Conservation (phyloP, 2,329 filamentous ascomycete species). For the Ambrosiella xylebori region DNA sequence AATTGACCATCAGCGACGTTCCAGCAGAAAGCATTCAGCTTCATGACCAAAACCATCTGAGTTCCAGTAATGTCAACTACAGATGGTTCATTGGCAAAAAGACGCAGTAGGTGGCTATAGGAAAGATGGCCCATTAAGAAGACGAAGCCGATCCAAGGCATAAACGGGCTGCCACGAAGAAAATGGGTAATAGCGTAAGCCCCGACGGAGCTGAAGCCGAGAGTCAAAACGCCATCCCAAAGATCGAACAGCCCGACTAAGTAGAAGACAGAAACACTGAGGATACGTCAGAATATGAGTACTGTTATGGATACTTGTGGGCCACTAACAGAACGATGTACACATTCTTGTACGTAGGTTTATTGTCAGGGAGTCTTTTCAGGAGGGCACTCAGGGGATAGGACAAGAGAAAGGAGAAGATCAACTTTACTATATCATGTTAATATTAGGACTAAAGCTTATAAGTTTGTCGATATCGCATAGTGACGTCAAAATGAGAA, state of each 20-base stretch:
- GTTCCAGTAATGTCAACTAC: slow-evolving; percentile 78
- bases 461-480: neutral
- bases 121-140: slow-evolving; percentile 96
- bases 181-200: slow-evolving; percentile 72
- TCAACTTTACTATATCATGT: slow-evolving; percentile 62
- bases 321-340: slow-evolving; percentile 55
- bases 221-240: slow-evolving; percentile 66
- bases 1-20: slow-evolving; percentile 86
- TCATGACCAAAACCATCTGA: slow-evolving; percentile 98
- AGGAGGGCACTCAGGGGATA: slow-evolving; percentile 79
- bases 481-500: neutral
- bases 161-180: slow-evolving; percentile 63
- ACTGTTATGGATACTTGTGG: neutral
- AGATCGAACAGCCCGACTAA: slow-evolving; percentile 85
- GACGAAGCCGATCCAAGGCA: slow-evolving; percentile 93
- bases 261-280: slow-evolving; percentile 69
- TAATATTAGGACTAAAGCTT: neutral
- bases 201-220: slow-evolving; percentile 61
- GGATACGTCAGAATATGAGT: neutral
- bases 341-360: slow-evolving; percentile 69
- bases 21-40: slow-evolving; percentile 92
- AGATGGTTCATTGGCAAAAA: slow-evolving; percentile 48
- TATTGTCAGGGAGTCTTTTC: slow-evolving; percentile 75
- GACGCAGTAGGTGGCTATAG: slow-evolving; percentile 69
- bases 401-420: slow-evolving; percentile 76